phyloP scores from a whole-genome alignment of 192 early-diverging fungal species.

The Backusella morwellensis region DNA sequence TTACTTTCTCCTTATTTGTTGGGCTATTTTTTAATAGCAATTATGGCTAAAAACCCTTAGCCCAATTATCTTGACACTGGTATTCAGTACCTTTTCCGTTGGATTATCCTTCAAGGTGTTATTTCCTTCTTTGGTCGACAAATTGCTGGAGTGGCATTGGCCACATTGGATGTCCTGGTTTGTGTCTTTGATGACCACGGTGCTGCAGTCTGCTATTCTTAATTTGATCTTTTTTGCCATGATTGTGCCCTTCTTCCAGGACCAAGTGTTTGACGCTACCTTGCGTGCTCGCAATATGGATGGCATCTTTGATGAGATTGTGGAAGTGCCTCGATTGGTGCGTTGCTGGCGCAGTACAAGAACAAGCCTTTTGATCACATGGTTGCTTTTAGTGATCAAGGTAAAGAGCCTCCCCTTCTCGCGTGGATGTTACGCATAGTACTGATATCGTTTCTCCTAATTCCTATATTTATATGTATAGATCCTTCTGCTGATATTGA shows the following conservation, averaged over 20 bases:
- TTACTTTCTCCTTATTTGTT: neutral
- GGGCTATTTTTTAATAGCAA: neutral
- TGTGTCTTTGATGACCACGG: slow-evolving; percentile 48
- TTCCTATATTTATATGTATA: slow-evolving; percentile 8
- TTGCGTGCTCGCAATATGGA: slow-evolving; percentile 34
- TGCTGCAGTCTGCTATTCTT: slow-evolving; percentile 48
- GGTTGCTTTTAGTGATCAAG: slow-evolving; percentile 28
- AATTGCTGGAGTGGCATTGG: slow-evolving; percentile 40
- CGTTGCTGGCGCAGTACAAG: slow-evolving; percentile 41
- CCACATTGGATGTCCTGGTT: slow-evolving; percentile 58
- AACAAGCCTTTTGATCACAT: slow-evolving; percentile 33
- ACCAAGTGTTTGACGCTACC: slow-evolving; percentile 53
- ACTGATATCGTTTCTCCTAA: neutral
- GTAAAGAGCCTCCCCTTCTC: neutral
- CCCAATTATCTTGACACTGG: slow-evolving; percentile 44
- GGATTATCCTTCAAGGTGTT: slow-evolving; percentile 48
- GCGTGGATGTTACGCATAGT: neutral
- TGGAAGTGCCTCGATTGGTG: slow-evolving; percentile 31
- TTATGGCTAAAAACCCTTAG: slow-evolving; percentile 44
- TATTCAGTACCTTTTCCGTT: slow-evolving; percentile 41
- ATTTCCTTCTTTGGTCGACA: slow-evolving; percentile 50
- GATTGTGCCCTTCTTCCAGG: slow-evolving; percentile 52
- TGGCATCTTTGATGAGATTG: slow-evolving; percentile 37
- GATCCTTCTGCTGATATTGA: slow-evolving; percentile 50
- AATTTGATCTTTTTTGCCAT: slow-evolving; percentile 56